Base-by-base conservation (phyloP, 106 monocot genomes). In the Dendrobium huoshanense region DNA sequence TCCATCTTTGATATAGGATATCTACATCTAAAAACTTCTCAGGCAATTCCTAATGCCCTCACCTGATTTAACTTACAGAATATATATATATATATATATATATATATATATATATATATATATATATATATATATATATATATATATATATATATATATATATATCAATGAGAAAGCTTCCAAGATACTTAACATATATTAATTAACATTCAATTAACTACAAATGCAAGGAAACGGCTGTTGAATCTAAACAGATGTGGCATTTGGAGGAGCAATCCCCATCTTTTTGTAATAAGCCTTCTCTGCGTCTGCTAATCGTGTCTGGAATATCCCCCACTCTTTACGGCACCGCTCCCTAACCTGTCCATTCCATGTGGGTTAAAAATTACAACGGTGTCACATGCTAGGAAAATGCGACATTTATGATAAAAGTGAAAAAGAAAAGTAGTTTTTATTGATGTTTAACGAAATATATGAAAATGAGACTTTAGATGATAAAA, bases 321-420 rank as follows among this genome's bases (percentile, higher is more conserved):
- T 80, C 67, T 88, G 82, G 59, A 88, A 88, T 56, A 82, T 85
- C 42, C 72, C 82, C 88, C 88, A 88, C 75, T 88, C 88, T 37
- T 88, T 88, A 27, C 88, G 78, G 78, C 88, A 88, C 58, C 88
- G 77, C 24, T 79, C 88, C 77, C 88, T 85, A 73, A 88, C 88
- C 88, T 88, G 80, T 37, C 48, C 25, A 74, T 51, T 51, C 51
- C 41, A 75, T 42, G 9, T 44, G n/a, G 20, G 40, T 29, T 72
- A 72, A 72, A 31, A 9, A 7, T 4, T 67, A 45, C 29, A 18
- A 33, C 40, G 0, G 40, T 13, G 13, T 37, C 4, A 17, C 5
- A 7, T 29, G 37, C 15, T 16, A 33, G 4, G 37, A 16, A 4
- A 24, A 15, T 51, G 3, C 10, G 11, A 51, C 1, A 15, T 3